Percentiles rank a stretch among this genome's conserved stretches.
phyloP scores from a whole-genome alignment of 2,329 filamentous ascomycete species.

The Cylindrodendrum hubeiense region DNA sequence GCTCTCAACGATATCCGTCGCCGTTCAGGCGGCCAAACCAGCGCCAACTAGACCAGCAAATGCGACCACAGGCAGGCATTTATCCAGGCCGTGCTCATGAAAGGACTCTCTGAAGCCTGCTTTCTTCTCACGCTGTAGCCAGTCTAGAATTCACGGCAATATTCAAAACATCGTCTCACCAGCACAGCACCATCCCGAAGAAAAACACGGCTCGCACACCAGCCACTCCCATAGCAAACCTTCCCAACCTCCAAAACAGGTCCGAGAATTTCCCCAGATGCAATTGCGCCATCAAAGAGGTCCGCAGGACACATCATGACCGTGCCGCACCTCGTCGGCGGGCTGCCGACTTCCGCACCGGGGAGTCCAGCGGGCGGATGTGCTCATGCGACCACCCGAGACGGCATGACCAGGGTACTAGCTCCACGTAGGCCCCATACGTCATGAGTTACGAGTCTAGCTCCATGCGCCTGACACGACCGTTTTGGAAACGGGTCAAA shows the following conservation, averaged over 20 bases:
- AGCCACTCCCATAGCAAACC: neutral
- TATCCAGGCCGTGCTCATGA: neutral
- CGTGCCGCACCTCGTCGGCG: neutral
- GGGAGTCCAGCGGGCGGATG: neutral
- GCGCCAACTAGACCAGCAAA: neutral
- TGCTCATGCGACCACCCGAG: conserved; percentile 27
- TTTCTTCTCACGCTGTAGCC: neutral
- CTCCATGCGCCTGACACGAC: neutral
- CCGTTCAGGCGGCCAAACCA: neutral
- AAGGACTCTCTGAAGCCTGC: neutral
- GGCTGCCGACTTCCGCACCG: conserved; percentile 23
- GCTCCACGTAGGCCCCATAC: conserved; percentile 14
- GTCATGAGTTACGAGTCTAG: conserved; percentile 23
- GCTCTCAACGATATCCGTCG: neutral
- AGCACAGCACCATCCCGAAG: neutral
- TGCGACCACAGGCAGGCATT: neutral
- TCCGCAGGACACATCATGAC: neutral
- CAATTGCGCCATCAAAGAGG: conserved; percentile 1
- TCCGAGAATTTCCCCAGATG: neutral
- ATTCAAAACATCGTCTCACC: neutral
- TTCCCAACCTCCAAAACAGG: neutral
- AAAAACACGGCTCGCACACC: neutral
- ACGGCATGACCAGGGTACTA: conserved; percentile 14
- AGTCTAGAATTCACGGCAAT: neutral
- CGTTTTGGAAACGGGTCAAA: neutral